phyloP scores from a whole-genome alignment of 352 stramenopile genomes.

The Pilasporangium apinafurcum region DNA sequence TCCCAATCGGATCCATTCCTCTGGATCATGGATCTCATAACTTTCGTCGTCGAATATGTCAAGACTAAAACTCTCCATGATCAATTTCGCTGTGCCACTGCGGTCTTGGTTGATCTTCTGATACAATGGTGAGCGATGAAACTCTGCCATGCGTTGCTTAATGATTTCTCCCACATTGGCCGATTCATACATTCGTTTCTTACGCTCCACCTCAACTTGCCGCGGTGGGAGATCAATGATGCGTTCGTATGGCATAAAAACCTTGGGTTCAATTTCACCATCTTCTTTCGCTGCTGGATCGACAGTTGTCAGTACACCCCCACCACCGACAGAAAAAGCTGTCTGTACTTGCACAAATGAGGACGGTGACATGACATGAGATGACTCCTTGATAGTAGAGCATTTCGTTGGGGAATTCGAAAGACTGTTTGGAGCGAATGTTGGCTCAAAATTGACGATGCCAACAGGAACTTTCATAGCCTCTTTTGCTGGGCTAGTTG shows the following conservation, averaged over 20 bases:
- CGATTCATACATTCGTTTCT: conserved; percentile 50
- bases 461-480: conserved; percentile 17
- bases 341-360: conserved; percentile 26
- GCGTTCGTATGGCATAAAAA: conserved; percentile 66
- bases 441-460: conserved; percentile 59
- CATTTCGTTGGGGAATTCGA: conserved; percentile 18
- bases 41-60: conserved; percentile 78
- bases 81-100: conserved; percentile 39
- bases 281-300: conserved; percentile 36
- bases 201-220: conserved; percentile 65
- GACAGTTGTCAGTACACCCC: conserved; percentile 26
- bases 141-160: conserved; percentile 30
- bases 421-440: conserved; percentile 9
- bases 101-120: conserved; percentile 30
- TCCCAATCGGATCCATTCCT: conserved; percentile 61
- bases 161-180: conserved; percentile 38
- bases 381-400: conserved; percentile 27
- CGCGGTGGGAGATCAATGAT: conserved; percentile 41
- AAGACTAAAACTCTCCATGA: conserved; percentile 56
- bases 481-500: conserved; percentile 51
- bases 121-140: conserved; percentile 28
- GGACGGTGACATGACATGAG: conserved; percentile 24
- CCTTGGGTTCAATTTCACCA: conserved; percentile 63
- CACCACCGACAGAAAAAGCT: conserved; percentile 43
- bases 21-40: conserved; percentile 59